Evolutionary conservation across 768 basidiomycete species (phyloP).

Genomic region (Tubosaeta sp.): DNA sequence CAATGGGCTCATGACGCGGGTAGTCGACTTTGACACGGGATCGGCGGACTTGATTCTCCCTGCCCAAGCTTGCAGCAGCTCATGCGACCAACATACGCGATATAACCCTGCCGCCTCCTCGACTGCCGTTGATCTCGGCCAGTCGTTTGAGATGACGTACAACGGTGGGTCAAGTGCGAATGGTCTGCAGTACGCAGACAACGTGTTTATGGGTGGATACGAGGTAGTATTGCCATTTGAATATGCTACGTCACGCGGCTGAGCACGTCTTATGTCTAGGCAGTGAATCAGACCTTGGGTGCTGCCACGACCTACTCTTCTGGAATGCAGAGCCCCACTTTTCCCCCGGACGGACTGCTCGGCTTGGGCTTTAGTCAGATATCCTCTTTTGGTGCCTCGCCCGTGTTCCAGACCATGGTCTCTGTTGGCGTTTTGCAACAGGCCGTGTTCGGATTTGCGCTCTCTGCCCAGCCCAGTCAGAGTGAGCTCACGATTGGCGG

Average conservation of each 20-base stretch:
- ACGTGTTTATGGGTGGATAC: conserved; percentile 38
- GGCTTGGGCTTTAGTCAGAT: conserved; percentile 41
- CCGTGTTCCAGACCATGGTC: conserved; percentile 45
- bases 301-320: conserved; percentile 38
- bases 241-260: conserved; percentile 7
- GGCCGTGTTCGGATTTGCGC: conserved; percentile 46
- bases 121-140: conserved; percentile 26
- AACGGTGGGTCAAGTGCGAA: conserved; percentile 35
- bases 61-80: conserved; percentile 19
- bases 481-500: conserved; percentile 59
- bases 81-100: conserved; percentile 30
- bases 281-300: conserved; percentile 39
- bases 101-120: conserved; percentile 30
- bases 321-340: conserved; percentile 23
- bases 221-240: conserved; percentile 24
- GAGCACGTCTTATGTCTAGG: conserved; percentile 20
- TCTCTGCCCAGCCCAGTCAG: conserved; percentile 34
- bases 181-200: conserved; percentile 41
- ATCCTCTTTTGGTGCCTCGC: conserved; percentile 32
- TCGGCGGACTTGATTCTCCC: conserved; percentile 48
- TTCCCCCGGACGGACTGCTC: conserved; percentile 38
- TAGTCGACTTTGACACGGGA: conserved; percentile 54
- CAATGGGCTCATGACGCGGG: background rate
- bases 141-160: conserved; percentile 33
- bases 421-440: conserved; percentile 30